Evolutionary conservation across 768 basidiomycete genomes (phyloP).

Genomic region (Lactarius tabidus): DNA sequence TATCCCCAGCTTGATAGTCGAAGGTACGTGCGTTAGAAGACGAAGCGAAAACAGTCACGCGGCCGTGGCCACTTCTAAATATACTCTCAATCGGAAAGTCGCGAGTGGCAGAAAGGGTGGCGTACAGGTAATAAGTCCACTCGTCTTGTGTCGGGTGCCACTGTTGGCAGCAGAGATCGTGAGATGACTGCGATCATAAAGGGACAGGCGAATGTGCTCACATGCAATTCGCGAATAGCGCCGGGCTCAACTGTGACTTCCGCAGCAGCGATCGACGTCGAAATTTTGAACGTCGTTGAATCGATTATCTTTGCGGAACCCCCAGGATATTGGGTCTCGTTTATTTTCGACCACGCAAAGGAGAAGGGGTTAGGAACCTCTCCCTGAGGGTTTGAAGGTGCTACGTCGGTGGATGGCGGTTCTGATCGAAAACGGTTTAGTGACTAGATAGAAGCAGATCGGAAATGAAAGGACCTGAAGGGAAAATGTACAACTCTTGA

Average conservation of each 20-base stretch:
- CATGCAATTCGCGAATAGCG: conserved; percentile 58
- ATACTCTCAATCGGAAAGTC: conserved; percentile 12
- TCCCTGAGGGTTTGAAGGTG: conserved; percentile 43
- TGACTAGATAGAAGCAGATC: neutral
- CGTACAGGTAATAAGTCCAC: conserved; percentile 55
- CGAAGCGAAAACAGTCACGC: conserved; percentile 55
- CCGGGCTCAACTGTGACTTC: conserved; percentile 57
- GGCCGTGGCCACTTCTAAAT: conserved; percentile 47
- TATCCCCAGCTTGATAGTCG: conserved; percentile 59
- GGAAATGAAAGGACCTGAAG: conserved; percentile 15
- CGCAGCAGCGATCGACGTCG: conserved; percentile 51
- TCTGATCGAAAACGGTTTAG: conserved; percentile 20
- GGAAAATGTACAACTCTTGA: conserved; percentile 34
- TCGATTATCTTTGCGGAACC: conserved; percentile 42
- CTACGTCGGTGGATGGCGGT: conserved; percentile 33
- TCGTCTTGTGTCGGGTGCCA: conserved; percentile 71
- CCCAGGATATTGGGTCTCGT: conserved; percentile 42
- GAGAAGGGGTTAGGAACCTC: conserved; percentile 43
- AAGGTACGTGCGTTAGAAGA: conserved; percentile 52
- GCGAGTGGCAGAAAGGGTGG: conserved; percentile 13
- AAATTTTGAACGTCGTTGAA: conserved; percentile 47
- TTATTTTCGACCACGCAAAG: conserved; percentile 45
- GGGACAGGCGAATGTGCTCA: conserved; percentile 28
- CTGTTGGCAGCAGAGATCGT: conserved; percentile 31
- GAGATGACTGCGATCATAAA: neutral